Evolutionary conservation across 164 flowering plant species (phyloP).

Genomic region (Pachysandra terminalis): DNA sequence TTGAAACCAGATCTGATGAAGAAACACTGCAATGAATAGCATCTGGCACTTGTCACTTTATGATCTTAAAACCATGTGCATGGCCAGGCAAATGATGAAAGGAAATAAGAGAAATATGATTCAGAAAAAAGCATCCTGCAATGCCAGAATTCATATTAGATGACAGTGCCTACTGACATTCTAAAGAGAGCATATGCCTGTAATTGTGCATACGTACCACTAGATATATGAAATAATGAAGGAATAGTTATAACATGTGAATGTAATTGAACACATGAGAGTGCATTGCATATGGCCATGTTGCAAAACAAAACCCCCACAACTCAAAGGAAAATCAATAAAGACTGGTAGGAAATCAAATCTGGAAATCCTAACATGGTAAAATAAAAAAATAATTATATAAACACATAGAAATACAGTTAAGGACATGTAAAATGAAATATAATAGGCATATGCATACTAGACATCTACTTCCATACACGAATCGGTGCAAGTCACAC

Average conservation of each 20-base stretch:
- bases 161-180: not conserved
- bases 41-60: constrained; percentile 9
- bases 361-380: not conserved
- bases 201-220: not conserved
- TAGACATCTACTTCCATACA: too few relatives aligned
- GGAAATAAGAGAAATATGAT: not conserved
- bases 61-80: not conserved
- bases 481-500: too few relatives aligned
- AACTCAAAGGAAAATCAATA: too few relatives aligned
- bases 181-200: not conserved
- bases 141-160: not conserved
- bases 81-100: not conserved
- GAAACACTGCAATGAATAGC: constrained; percentile 63
- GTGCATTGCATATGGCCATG: not conserved
- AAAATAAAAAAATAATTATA: too few relatives aligned
- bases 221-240: not conserved
- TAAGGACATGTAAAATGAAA: too few relatives aligned
- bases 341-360: not conserved
- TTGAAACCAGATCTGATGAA: constrained; percentile 94
- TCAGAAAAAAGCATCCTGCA: not conserved
- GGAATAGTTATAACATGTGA: not conserved
- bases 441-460: too few relatives aligned
- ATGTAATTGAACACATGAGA: not conserved
- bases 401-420: not conserved
- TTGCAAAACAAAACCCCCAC: not conserved